These are phyloP conservation scores for Akanthomyces lecanii DNA, from an alignment of 2,329 filamentous ascomycete species.

Conservation along the genomic window DNA sequence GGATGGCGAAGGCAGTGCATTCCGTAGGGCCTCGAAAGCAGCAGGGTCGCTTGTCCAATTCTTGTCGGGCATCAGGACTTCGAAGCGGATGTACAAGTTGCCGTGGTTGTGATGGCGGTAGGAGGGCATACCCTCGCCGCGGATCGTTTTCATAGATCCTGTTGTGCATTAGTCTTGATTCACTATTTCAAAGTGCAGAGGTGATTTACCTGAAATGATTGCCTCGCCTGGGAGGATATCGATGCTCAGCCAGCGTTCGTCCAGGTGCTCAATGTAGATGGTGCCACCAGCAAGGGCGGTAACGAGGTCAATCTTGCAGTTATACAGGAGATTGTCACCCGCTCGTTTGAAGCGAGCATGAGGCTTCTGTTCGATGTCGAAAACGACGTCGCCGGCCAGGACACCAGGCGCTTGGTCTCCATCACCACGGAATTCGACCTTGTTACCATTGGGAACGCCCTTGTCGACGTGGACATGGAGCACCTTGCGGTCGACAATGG, in stretches of 20 bases:
- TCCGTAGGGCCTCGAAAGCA: constrained; percentile 74
- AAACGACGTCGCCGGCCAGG: constrained; percentile 91
- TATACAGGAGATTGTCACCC: constrained; percentile 93
- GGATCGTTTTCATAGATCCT: constrained; percentile 91
- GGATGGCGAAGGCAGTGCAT: constrained; percentile 70
- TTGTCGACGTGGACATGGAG: constrained; percentile 96
- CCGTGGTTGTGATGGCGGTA: constrained; percentile 91
- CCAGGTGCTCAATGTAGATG: constrained; percentile 91
- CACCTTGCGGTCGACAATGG: constrained; percentile 92
- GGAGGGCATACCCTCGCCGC: constrained; percentile 96
- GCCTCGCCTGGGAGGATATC: constrained; percentile 93
- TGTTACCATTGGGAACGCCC: constrained; percentile 88
- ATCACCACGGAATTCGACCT: constrained; percentile 95
- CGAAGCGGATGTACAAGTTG: constrained; percentile 96
- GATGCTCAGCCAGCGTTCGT: constrained; percentile 93
- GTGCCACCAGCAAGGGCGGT: constrained; percentile 90
- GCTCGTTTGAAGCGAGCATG: constrained; percentile 92
- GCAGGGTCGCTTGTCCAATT: constrained; percentile 61
- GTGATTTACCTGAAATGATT: constrained; percentile 75
- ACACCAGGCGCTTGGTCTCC: constrained; percentile 94
- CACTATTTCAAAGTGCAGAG: neutral
- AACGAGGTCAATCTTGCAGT: constrained; percentile 90
- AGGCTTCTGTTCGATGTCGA: constrained; percentile 99
- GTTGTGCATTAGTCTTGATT: constrained; percentile 23
- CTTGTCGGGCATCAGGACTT: constrained; percentile 92